phyloP scores from a whole-genome alignment of 2,329 filamentous ascomycete species.

The Lasiodiplodia sp. region DNA sequence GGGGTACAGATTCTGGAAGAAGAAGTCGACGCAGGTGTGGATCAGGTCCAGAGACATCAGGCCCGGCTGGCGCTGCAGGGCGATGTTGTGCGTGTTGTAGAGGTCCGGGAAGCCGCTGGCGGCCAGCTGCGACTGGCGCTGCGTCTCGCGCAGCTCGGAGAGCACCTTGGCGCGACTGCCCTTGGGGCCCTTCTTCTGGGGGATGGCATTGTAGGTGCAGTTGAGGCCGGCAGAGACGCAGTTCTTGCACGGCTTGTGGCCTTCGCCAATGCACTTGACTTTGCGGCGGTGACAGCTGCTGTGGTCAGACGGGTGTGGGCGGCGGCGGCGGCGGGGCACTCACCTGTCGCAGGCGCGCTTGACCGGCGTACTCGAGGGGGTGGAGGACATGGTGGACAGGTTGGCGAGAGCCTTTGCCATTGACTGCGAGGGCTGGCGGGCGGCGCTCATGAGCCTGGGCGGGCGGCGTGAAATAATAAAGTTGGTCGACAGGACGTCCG shows the following conservation, averaged over 20 bases:
- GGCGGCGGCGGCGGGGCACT: slow-evolving; percentile 33
- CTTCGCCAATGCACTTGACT: slow-evolving; percentile 60
- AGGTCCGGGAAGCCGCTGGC: slow-evolving; percentile 48
- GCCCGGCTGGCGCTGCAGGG: slow-evolving; percentile 54
- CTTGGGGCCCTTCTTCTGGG: slow-evolving; percentile 70
- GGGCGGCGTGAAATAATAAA: slow-evolving; percentile 30
- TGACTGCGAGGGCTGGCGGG: slow-evolving; percentile 26
- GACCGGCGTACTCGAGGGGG: slow-evolving; percentile 44
- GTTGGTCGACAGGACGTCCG: slow-evolving; percentile 18
- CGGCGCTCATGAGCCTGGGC: slow-evolving; percentile 16
- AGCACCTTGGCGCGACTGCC: slow-evolving; percentile 69
- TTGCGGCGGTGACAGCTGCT: slow-evolving; percentile 56
- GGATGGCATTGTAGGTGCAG: slow-evolving; percentile 71
- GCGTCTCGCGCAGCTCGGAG: slow-evolving; percentile 65
- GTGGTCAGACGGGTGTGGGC: slow-evolving; percentile 30
- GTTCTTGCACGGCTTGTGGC: slow-evolving; percentile 65
- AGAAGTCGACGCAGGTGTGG: slow-evolving; percentile 65
- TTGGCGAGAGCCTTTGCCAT: slow-evolving; percentile 30
- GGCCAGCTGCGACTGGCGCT: slow-evolving; percentile 54
- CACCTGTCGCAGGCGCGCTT: slow-evolving; percentile 54
- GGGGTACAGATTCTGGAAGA: slow-evolving; percentile 69
- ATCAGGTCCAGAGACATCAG: slow-evolving; percentile 60
- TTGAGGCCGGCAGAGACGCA: slow-evolving; percentile 65
- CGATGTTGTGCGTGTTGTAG: slow-evolving; percentile 51
- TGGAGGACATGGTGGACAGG: slow-evolving; percentile 29